Conservation (phyloP, 202 grass and related monocot species). For the Schoenoplectus tabernaemontani region DNA sequence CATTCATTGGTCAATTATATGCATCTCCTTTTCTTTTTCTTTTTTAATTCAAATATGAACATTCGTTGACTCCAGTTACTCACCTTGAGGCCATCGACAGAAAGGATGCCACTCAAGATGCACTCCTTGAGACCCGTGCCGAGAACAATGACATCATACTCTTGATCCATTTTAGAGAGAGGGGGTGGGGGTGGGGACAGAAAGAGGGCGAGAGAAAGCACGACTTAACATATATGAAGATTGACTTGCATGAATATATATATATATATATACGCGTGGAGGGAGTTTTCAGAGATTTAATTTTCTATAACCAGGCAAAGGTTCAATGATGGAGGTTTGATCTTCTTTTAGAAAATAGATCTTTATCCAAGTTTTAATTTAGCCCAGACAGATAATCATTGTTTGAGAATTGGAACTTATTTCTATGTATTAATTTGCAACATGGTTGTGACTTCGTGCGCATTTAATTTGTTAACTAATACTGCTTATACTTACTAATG, state of each 20-base stretch:
- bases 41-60: background rate
- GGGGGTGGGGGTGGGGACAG: background rate
- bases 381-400: background rate
- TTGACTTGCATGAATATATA: background rate
- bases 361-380: background rate
- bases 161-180: constrained; percentile 29
- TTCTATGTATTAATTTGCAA: too few species aligned
- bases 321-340: constrained; percentile 4
- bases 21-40: background rate
- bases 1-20: background rate
- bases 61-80: background rate
- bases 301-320: constrained; percentile 19
- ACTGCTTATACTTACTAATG: background rate
- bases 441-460: too few species aligned
- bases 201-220: background rate
- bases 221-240: background rate
- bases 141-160: constrained; percentile 35
- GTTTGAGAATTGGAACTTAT: too few species aligned
- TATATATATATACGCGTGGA: background rate
- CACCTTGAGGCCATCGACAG: constrained; percentile 32
- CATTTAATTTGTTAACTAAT: background rate
- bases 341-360: constrained; percentile 20
- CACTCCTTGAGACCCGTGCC: constrained; percentile 34
- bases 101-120: constrained; percentile 36
- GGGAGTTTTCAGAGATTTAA: background rate